Percentiles rank a stretch among this genome's conserved stretches.
These are phyloP conservation scores for Candida neerlandica DNA, from an alignment of 1,139 yeast species.

Conservation along the genomic window DNA sequence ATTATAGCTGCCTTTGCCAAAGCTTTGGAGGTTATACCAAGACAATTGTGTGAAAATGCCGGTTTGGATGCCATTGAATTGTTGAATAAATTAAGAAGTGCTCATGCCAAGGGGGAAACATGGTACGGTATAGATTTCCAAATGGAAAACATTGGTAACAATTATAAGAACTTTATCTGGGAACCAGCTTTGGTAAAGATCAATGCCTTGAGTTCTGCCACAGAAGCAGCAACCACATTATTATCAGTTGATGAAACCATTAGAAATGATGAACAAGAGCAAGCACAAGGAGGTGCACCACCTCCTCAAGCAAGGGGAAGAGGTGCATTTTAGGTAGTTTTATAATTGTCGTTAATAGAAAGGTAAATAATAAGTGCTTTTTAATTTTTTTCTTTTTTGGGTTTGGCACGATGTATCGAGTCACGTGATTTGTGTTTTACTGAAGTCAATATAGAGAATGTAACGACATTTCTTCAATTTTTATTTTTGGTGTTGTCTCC, in stretches of 20 bases:
- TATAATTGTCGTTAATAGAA: conserved; percentile 3
- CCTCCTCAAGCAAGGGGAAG: conserved; percentile 46
- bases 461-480: neutral
- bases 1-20: conserved; percentile 90
- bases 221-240: conserved; percentile 95
- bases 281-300: conserved; percentile 53
- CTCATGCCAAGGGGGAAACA: conserved; percentile 88
- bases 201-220: conserved; percentile 92
- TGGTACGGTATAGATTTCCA: conserved; percentile 95
- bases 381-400: neutral
- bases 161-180: conserved; percentile 89
- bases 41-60: conserved; percentile 96
- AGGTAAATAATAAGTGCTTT: neutral
- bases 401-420: neutral
- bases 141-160: conserved; percentile 80
- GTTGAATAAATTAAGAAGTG: conserved; percentile 85
- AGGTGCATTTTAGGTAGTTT: conserved; percentile 11
- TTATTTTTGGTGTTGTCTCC: too few species aligned
- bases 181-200: conserved; percentile 94
- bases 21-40: conserved; percentile 93
- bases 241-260: conserved; percentile 95
- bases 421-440: neutral
- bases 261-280: conserved; percentile 65
- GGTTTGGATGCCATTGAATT: conserved; percentile 96
- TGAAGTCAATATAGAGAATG: neutral